Base-by-base conservation (phyloP, 495 filamentous ascomycete genomes). In the Aspergillus coremiiformis region DNA sequence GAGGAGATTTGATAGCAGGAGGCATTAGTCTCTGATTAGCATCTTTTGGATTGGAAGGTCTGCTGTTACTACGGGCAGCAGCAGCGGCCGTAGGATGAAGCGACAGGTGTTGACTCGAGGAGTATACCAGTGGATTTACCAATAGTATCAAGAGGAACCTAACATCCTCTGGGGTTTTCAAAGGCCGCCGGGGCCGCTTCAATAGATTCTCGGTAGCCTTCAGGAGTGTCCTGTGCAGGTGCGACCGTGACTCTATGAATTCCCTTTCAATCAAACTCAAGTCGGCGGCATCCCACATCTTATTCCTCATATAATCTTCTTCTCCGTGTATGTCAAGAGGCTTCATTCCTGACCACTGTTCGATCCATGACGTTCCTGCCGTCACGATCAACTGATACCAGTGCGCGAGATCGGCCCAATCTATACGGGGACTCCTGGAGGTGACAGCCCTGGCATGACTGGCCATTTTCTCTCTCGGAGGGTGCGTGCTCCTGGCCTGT, bases 121-220 rank as follows among this genome's bases (percentile, higher is more conserved):
- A 72, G 51, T 84, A 78, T 12, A 96, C 66, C 3, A 90, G 62
- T 33, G 91, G 91, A 61, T 96, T 96, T n/a, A 76, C 80, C 21
- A 95, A 68, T 47, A 95, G 68, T 15, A 96, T 84, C n/a, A 96
- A 73, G 19, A 96, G 68, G 62, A 94, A 94, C 42, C 92, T 78
- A 29, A 84, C 73, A 47, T 94, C 84, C 50, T 84, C 79, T 19
- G 89, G 83, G 27, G 76, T 78, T 46, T 74, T 81, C 53, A 96
- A 59, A 10, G 80, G 78, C 29, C 87, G 77, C 4, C 88, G 82
- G 4, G 91, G 92, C 10, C 92, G 81, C 60, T 90, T 95, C n/a
- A 96, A 71, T 41, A 96, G 69, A 55, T 75, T 86, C 65, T 96
- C 91, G 1, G 81, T 86, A 15, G 87, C 85, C 64, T 93, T 95